Conservation (phyloP, 306 rosid species). For the Styphnolobium japonicum region DNA sequence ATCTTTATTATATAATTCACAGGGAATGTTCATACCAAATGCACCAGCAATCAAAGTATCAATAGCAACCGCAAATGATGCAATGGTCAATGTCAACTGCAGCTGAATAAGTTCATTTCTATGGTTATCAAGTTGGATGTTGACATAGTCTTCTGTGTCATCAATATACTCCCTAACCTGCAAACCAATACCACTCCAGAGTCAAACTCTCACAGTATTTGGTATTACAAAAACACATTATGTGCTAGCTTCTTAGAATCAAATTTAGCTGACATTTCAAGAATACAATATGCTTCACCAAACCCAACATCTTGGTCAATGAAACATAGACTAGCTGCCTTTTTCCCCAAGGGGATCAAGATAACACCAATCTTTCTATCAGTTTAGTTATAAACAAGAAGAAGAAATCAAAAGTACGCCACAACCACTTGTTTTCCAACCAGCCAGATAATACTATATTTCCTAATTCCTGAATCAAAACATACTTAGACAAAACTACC, state of each 20-base stretch:
- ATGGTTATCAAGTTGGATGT: constrained; percentile 96
- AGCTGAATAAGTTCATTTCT: constrained; percentile 96
- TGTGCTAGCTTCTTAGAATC: background rate
- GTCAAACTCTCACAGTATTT: background rate
- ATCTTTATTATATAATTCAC: background rate
- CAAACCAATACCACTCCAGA: constrained; percentile 24
- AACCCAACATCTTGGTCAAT: background rate
- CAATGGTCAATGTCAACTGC: constrained; percentile 88
- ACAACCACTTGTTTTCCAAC: background rate
- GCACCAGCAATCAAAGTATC: constrained; percentile 71
- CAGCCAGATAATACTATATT: constrained; percentile 8
- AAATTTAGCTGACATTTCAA: constrained; percentile 9
- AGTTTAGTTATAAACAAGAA: constrained; percentile 4
- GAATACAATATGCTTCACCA: background rate
- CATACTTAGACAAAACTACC: background rate
- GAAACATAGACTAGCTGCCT: background rate
- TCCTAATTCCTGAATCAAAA: constrained; percentile 4
- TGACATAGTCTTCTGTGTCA: constrained; percentile 95
- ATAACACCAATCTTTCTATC: background rate
- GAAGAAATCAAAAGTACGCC: background rate
- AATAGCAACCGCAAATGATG: constrained; percentile 73
- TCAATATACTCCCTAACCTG: constrained; percentile 97
- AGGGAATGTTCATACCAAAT: constrained; percentile 95
- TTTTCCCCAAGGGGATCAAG: background rate
- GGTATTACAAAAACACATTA: background rate